Percentiles rank a stretch among this genome's conserved stretches.
Conservation (phyloP, 306 rosid species). For the Medicago truncatula region MtrunA17r5.0-ANR NC_053048.1:44464001-44464500, state of each 20-base stretch:
- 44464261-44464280: neutral
- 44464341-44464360: neutral
- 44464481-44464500: neutral
- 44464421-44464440: constrained; percentile 20
- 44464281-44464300: neutral
- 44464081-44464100: neutral
- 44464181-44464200: constrained; percentile 5
- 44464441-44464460: neutral
- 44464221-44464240: constrained; percentile 22
- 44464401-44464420: neutral
- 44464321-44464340: neutral
- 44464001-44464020: neutral
- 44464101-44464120: neutral
- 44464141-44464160: neutral
- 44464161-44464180: neutral
- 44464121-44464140: neutral
- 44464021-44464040: neutral
- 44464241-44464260: neutral
- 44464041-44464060: neutral
- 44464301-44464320: neutral
- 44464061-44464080: neutral
- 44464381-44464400: neutral
- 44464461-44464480: neutral
- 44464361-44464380: neutral
- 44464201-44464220: constrained; percentile 17